Conservation (phyloP, 768 basidiomycete species). For the Serendipita sp. region DNA sequence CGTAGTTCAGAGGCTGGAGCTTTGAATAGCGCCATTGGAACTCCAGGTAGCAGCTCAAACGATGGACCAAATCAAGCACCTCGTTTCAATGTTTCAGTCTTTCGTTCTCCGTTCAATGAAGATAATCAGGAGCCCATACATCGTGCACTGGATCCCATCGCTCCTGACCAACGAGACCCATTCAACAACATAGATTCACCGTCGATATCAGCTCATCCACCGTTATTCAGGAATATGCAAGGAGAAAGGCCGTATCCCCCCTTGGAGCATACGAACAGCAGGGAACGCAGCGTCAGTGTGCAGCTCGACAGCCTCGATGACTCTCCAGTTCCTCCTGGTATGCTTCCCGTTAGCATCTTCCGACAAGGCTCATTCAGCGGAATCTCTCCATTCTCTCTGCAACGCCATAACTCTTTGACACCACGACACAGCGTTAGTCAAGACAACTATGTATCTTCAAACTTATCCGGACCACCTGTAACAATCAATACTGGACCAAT, state of each 20-base stretch:
- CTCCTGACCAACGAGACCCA: neutral
- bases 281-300: neutral
- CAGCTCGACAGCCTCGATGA: neutral
- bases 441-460: conserved; percentile 1
- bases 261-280: neutral
- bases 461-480: neutral
- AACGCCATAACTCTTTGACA: neutral
- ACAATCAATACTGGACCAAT: neutral
- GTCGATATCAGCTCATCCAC: neutral
- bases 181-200: neutral
- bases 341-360: neutral
- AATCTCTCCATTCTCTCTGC: neutral
- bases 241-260: neutral
- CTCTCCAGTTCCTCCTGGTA: neutral
- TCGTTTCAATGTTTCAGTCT: neutral
- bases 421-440: neutral
- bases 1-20: neutral
- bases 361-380: neutral
- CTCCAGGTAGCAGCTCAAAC: neutral
- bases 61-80: neutral
- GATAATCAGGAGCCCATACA: neutral
- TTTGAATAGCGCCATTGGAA: neutral
- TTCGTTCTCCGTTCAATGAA: neutral
- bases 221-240: neutral
- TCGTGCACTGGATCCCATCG: neutral